phyloP scores from a whole-genome alignment of 2,329 filamentous ascomycete species.

The Aspergillus persii region DNA sequence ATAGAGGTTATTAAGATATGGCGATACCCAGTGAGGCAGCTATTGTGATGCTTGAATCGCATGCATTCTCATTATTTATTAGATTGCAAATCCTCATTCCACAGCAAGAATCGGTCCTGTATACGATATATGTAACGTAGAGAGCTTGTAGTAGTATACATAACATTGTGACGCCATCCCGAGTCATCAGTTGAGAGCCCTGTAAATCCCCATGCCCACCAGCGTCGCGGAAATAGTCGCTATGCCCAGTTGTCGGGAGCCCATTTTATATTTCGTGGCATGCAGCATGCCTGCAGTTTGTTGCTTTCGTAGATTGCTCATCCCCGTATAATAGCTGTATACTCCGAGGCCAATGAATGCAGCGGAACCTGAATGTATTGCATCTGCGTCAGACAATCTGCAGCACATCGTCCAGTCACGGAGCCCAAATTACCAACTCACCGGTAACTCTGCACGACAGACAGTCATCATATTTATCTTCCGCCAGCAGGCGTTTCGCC shows the following conservation, averaged over 20 bases:
- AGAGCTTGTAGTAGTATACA: not conserved
- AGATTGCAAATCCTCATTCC: not conserved
- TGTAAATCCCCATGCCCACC: constrained; percentile 68
- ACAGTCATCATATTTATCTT: constrained; percentile 59
- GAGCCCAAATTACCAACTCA: constrained; percentile 40
- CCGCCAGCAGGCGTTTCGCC: constrained; percentile 56
- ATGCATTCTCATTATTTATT: constrained; percentile 5
- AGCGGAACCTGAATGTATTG: constrained; percentile 58
- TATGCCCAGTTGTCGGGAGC: constrained; percentile 66
- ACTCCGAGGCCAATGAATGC: constrained; percentile 73
- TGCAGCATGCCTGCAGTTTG: constrained; percentile 62
- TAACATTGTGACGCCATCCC: not conserved
- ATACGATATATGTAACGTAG: not conserved
- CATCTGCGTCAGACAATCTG: constrained; percentile 10
- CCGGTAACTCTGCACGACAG: constrained; percentile 69
- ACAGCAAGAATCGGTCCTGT: not conserved
- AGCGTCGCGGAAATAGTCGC: constrained; percentile 65
- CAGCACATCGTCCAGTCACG: not conserved
- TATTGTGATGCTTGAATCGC: constrained; percentile 22
- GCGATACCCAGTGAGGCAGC: constrained; percentile 37
- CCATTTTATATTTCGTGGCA: constrained; percentile 69
- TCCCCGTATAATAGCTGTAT: constrained; percentile 76
- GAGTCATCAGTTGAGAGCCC: constrained; percentile 57
- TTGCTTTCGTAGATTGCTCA: constrained; percentile 67
- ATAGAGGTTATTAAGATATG: constrained; percentile 34